A percentile compares a stretch with the other conserved stretches of the same genome.
phyloP scores from a whole-genome alignment of 148 eudicot genomes.

The Vaccinium vitisidaea region DNA sequence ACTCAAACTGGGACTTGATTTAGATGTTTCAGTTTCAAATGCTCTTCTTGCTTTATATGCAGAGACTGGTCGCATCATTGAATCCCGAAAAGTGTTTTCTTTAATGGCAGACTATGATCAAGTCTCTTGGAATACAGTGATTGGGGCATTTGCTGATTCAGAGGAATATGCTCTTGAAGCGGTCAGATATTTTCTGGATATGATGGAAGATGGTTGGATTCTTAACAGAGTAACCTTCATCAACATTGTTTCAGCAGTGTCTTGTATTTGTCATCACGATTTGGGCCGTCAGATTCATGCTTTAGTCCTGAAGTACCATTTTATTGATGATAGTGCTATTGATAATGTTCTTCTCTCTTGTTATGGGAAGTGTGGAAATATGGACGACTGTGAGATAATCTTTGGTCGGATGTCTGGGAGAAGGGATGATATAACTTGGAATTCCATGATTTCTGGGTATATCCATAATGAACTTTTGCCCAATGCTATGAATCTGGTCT shows the following conservation, averaged over 20 bases:
- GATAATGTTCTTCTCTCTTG: conserved; percentile 68
- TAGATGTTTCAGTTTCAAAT: conserved; percentile 75
- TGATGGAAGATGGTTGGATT: conserved; percentile 59
- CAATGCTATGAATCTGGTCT: conserved; percentile 70
- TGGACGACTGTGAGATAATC: conserved; percentile 55
- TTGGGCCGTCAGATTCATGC: conserved; percentile 62
- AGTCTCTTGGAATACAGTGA: conserved; percentile 75
- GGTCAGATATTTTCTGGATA: conserved; percentile 43
- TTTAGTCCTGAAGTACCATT: conserved; percentile 44
- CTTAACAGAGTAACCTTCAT: conserved; percentile 62
- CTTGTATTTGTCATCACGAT: conserved; percentile 47
- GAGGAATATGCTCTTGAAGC: conserved; percentile 51
- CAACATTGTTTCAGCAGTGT: conserved; percentile 63
- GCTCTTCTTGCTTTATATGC: conserved; percentile 71
- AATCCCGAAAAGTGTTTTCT: conserved; percentile 52
- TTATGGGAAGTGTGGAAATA: conserved; percentile 70
- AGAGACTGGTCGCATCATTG: conserved; percentile 39
- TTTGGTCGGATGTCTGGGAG: conserved; percentile 60
- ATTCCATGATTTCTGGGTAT: conserved; percentile 83
- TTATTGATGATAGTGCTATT: conserved; percentile 38
- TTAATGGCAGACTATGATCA: conserved; percentile 64
- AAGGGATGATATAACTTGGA: conserved; percentile 71
- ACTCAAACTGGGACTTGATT: conserved; percentile 59
- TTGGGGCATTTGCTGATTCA: conserved; percentile 60
- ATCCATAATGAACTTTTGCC: conserved; percentile 58